Evolutionary conservation across 805 yeast genomes (phyloP).

Genomic region (Candida yuanshanica): DNA sequence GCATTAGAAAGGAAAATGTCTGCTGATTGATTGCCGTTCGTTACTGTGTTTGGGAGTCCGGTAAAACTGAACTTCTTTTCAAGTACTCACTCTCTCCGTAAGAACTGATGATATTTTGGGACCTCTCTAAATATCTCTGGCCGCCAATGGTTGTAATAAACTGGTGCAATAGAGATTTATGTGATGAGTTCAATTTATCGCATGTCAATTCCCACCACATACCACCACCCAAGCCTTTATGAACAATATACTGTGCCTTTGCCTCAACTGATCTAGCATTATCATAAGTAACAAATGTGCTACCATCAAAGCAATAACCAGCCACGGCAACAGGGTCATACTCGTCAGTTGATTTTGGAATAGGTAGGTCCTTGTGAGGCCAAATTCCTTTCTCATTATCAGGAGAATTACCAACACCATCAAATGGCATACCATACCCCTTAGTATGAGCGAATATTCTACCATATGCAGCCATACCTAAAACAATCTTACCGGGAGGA

Average conservation of each 20-base stretch:
- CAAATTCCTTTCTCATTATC: conserved; percentile 44
- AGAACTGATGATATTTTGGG: conserved; percentile 7
- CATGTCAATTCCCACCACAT: conserved; percentile 96
- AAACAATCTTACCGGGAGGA: conserved; percentile 43
- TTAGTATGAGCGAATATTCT: conserved; percentile 40
- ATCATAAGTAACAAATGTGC: conserved; percentile 58
- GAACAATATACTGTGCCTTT: conserved; percentile 56
- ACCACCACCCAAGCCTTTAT: conserved; percentile 64
- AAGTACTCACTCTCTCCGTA: conserved; percentile 13
- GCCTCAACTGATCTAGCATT: conserved; percentile 41
- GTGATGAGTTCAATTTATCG: conserved; percentile 36
- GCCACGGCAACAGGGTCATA: conserved; percentile 51
- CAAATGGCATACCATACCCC: conserved; percentile 38
- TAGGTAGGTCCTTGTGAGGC: conserved; percentile 53
- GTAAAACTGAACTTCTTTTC: no score
- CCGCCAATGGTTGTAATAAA: conserved; percentile 33
- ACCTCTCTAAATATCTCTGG: conserved; percentile 4
- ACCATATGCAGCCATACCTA: conserved; percentile 92
- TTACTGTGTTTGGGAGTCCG: no score
- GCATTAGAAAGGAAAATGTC: no score
- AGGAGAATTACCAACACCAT: conserved; percentile 37
- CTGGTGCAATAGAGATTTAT: conserved; percentile 35
- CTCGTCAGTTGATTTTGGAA: conserved; percentile 35
- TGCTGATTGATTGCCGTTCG: no score
- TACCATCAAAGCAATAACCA: conserved; percentile 43